Evolutionary conservation across 441 rosid genomes (phyloP), one percentile per base, ranked within the genome.

Genomic region (Oxalis stricta): DNA sequence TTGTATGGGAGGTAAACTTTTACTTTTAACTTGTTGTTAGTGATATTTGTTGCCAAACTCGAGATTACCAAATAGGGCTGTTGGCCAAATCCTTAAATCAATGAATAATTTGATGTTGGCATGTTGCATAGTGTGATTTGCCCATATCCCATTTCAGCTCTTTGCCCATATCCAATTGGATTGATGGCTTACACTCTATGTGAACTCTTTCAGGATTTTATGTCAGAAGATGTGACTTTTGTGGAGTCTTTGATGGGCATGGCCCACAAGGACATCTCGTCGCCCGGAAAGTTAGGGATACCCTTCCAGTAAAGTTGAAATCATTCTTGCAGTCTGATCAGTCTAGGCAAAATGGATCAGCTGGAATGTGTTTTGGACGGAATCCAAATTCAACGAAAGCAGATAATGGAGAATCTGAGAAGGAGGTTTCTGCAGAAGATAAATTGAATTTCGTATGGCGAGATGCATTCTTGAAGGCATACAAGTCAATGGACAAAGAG

Each of bases 201-300:
- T 58, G 33, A 48, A 53, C 42, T 33, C 53, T 16, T 65, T 56
- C 63, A 91, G 99, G 99, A 91, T 68, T 91, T 86, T 66, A 58
- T 77, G 72, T 56, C 77, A 9, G 95, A 83, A 53, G 96, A 86
- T 59, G 73, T 73, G 65, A 86, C 79, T 0, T 83, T 52, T 86
- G 93, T 55, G 96, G 99, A 46, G 79, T 91, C 5, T 91, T 91
- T 49, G 99, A 91, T 69, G 99, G 99, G 44, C 99, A 91, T 65
- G 99, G 99, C 46, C 99, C 99, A 34, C 80, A 79, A 37, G 99
- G 99, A 26, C 99, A 91, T 71, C 94, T 79, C 34, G 99, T 91
- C 50, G 82, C 99, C 12, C 82, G 88, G 46, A 91, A 77, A 68
- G 99, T 91, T 54, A 77, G 96, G 65, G 99, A 91, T 44, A 56